Percentiles rank a stretch among this genome's conserved stretches.
phyloP scores from a whole-genome alignment of 148 eudicot genomes.

The Rheum nobile region DNA sequence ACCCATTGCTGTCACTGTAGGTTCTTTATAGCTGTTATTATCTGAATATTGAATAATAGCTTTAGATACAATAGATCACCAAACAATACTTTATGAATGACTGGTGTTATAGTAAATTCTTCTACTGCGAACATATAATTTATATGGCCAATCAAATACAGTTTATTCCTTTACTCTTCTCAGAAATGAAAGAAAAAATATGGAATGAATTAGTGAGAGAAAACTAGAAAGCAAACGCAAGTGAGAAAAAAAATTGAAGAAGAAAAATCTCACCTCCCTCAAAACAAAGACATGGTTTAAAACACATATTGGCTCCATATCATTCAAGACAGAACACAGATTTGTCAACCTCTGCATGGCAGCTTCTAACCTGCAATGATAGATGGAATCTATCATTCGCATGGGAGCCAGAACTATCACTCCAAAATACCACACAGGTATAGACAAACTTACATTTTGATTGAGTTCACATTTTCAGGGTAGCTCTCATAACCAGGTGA shows the following conservation, averaged over 20 bases:
- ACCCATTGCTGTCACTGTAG: not conserved
- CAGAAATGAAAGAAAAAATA: not conserved
- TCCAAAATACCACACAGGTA: conserved; percentile 2
- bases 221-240: not conserved
- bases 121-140: not conserved
- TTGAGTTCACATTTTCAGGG: conserved; percentile 73
- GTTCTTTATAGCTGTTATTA: not conserved
- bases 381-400: conserved; percentile 2
- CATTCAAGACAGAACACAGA: conserved; percentile 92
- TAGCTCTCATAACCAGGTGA: conserved; percentile 93
- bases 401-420: not conserved
- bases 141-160: not conserved
- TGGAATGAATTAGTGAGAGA: not conserved
- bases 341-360: conserved; percentile 99
- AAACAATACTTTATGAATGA: not conserved
- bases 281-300: conserved; percentile 96
- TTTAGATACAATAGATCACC: not conserved
- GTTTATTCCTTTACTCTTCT: not conserved
- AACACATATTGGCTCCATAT: conserved; percentile 99
- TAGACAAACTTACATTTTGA: conserved; percentile 60
- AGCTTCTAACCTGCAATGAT: conserved; percentile 88
- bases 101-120: not conserved
- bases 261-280: conserved; percentile 57
- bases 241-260: not conserved
- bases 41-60: not conserved